Percentiles rank a stretch among this genome's conserved stretches.
phyloP scores from a whole-genome alignment of 768 basidiomycete genomes.

The Auricularia sp. region DNA sequence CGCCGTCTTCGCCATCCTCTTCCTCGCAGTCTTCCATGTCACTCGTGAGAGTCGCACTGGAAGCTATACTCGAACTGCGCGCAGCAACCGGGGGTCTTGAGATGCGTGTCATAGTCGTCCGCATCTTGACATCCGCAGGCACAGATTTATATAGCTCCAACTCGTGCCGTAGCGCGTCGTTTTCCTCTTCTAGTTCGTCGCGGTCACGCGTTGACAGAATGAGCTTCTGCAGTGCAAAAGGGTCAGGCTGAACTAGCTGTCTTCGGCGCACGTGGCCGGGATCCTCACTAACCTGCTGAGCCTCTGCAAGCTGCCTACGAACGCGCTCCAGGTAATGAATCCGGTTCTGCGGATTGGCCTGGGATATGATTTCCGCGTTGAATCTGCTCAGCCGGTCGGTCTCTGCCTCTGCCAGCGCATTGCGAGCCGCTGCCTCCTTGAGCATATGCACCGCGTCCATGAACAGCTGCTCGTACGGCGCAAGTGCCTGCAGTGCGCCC shows the following conservation, averaged over 20 bases:
- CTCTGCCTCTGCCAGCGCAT: slow-evolving; percentile 74
- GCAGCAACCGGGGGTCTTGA: slow-evolving; percentile 15
- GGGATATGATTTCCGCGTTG: slow-evolving; percentile 79
- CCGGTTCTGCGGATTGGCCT: slow-evolving; percentile 74
- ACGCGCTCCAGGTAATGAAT: slow-evolving; percentile 84
- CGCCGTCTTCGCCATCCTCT: not conserved
- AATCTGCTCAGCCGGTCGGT: slow-evolving; percentile 63
- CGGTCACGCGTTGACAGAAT: slow-evolving; percentile 37
- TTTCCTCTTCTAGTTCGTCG: slow-evolving; percentile 34
- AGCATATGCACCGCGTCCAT: slow-evolving; percentile 53
- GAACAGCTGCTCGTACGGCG: slow-evolving; percentile 65
- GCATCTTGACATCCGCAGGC: slow-evolving; percentile 39
- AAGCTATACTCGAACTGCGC: not conserved
- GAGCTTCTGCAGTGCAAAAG: slow-evolving; percentile 32
- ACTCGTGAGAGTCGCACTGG: too few relatives aligned
- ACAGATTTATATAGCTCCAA: slow-evolving; percentile 54
- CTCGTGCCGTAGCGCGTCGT: slow-evolving; percentile 42
- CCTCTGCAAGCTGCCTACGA: slow-evolving; percentile 66
- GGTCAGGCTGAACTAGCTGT: not conserved
- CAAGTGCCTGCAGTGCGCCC: slow-evolving; percentile 47
- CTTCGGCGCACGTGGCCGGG: not conserved
- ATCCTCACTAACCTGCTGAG: slow-evolving; percentile 56
- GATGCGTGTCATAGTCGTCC: slow-evolving; percentile 41
- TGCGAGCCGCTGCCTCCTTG: slow-evolving; percentile 51
- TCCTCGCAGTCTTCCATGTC: not conserved